A percentile compares a stretch with the other conserved stretches of the same genome.
Evolutionary conservation across 1,139 yeast species (phyloP).

Genomic region (Lodderomyces metapsilosis): DNA sequence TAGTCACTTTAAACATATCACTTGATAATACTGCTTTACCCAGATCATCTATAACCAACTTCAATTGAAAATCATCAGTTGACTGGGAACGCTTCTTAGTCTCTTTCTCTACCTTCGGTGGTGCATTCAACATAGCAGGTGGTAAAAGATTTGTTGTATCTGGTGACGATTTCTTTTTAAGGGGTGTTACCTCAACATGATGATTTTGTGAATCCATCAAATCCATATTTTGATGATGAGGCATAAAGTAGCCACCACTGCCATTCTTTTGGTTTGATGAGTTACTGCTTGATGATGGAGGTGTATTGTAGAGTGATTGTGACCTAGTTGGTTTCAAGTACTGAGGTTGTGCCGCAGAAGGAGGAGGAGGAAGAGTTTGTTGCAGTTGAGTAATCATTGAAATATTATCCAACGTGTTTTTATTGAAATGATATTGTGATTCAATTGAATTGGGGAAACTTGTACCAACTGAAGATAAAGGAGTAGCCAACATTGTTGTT

Average conservation of each 20-base stretch:
- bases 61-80: conserved; percentile 30
- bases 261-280: conserved; percentile 5
- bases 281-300: conserved; percentile 22
- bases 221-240: conserved; percentile 2
- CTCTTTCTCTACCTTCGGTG: conserved; percentile 1
- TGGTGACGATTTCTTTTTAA: neutral
- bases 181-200: conserved; percentile 6
- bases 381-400: conserved; percentile 16
- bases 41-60: conserved; percentile 41
- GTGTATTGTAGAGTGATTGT: conserved; percentile 16
- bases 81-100: conserved; percentile 5
- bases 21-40: conserved; percentile 46
- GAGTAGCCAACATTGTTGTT: conserved; percentile 20
- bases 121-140: conserved; percentile 23
- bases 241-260: conserved; percentile 10
- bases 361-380: neutral
- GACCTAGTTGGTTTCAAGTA: conserved; percentile 3
- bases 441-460: conserved; percentile 12
- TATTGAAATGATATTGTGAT: conserved; percentile 22
- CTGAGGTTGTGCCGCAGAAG: too few relatives aligned
- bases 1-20: conserved; percentile 15
- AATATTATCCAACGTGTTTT: conserved; percentile 39
- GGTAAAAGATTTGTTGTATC: conserved; percentile 28
- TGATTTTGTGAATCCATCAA: neutral
- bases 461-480: conserved; percentile 20